Conservation (phyloP, 306 rosid genomes). For the Vigna trinervia region DNA sequence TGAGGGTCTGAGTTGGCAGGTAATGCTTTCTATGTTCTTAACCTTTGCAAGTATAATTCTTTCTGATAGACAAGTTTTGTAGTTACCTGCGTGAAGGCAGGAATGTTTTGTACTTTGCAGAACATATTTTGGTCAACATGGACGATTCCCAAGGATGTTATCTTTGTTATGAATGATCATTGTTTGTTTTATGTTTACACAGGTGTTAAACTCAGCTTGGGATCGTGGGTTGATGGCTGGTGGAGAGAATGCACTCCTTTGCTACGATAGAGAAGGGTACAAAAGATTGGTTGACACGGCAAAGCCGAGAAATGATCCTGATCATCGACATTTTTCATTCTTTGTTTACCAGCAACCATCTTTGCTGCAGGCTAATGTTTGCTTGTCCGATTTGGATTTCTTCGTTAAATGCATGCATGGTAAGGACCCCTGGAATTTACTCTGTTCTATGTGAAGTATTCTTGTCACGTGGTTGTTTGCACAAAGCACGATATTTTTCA, state of each 20-base stretch:
- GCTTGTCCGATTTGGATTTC: constrained; percentile 78
- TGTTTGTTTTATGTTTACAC: constrained; percentile 33
- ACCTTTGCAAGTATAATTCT: constrained; percentile 27
- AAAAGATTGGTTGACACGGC: constrained; percentile 79
- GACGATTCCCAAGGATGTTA: neutral
- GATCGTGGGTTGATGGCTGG: constrained; percentile 77
- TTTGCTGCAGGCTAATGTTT: constrained; percentile 70
- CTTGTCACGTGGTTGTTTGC: neutral
- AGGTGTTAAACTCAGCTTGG: constrained; percentile 91
- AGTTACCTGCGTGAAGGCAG: constrained; percentile 21
- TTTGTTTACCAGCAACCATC: constrained; percentile 85
- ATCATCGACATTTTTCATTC: constrained; percentile 75
- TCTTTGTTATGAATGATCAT: constrained; percentile 34
- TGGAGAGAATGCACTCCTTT: constrained; percentile 83
- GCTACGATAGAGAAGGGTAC: constrained; percentile 83
- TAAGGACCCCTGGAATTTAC: constrained; percentile 51
- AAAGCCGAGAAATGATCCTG: constrained; percentile 92
- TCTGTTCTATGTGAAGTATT: constrained; percentile 30
- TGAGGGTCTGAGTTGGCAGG: constrained; percentile 97
- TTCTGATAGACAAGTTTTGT: constrained; percentile 34
- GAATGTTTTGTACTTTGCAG: constrained; percentile 24
- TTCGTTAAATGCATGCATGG: constrained; percentile 96
- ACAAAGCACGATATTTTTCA: constrained; percentile 3
- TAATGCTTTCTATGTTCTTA: constrained; percentile 40
- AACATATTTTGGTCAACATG: constrained; percentile 32